These are phyloP conservation scores for Chrysanthemum makinoi DNA, from an alignment of 129 eudicot genomes.

Conservation along the genomic window DNA sequence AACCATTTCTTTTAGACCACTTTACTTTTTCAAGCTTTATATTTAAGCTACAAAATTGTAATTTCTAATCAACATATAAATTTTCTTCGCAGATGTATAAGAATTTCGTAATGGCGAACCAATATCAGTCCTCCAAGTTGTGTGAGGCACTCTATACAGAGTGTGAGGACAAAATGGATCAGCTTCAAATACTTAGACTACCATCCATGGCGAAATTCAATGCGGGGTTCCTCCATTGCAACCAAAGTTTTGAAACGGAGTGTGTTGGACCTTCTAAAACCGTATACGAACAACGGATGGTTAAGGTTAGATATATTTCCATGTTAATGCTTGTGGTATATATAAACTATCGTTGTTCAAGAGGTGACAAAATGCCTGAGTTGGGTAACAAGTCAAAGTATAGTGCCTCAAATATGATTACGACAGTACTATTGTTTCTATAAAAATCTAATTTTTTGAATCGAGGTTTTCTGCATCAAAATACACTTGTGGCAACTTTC, in stretches of 20 bases:
- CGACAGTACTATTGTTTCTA: too few species aligned
- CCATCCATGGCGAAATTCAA: slow-evolving; percentile 99
- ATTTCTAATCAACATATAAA: not conserved
- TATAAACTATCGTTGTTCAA: too few species aligned
- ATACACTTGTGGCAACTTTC: too few species aligned
- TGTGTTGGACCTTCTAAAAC: slow-evolving; percentile 94
- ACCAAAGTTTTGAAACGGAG: slow-evolving; percentile 69
- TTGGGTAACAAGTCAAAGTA: too few species aligned
- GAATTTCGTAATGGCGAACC: slow-evolving; percentile 69
- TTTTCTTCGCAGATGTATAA: slow-evolving; percentile 59
- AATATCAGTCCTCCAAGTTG: slow-evolving; percentile 74
- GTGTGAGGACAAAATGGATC: slow-evolving; percentile 97
- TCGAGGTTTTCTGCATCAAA: too few species aligned
- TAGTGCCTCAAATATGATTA: too few species aligned
- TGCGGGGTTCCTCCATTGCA: slow-evolving; percentile 86
- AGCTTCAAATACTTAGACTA: slow-evolving; percentile 88
- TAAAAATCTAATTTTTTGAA: too few species aligned
- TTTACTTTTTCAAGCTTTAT: not conserved
- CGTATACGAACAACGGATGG: slow-evolving; percentile 78
- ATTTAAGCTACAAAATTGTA: slow-evolving; percentile 14
- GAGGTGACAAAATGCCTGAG: too few species aligned
- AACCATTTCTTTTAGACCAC: not conserved
- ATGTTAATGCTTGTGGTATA: too few species aligned
- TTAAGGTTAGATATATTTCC: slow-evolving; percentile 47
- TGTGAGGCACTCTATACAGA: slow-evolving; percentile 77